A percentile compares a stretch with the other conserved stretches of the same genome.
These are phyloP conservation scores for Hypsizygus marmoreus DNA, from an alignment of 768 basidiomycete species.

Conservation along the genomic window DNA sequence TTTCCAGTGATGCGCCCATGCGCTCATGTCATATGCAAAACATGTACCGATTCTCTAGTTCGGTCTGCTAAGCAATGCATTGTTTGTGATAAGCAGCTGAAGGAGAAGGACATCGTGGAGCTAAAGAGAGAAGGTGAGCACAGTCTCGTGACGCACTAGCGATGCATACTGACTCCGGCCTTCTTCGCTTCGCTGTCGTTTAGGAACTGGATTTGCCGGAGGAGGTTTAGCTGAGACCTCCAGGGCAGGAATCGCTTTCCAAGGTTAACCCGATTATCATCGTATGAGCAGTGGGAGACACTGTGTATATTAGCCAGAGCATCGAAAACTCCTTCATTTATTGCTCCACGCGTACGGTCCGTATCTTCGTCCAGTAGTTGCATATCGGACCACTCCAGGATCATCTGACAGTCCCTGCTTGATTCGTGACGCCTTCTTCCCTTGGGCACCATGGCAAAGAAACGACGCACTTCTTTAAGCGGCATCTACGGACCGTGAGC, in stretches of 20 bases:
- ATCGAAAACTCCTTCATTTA: too few relatives aligned
- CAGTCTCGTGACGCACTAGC: too few relatives aligned
- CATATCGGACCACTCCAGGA: not conserved
- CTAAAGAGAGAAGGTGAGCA: conserved; percentile 83
- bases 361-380: too few relatives aligned
- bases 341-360: too few relatives aligned
- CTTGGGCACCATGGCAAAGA: not conserved
- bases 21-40: conserved; percentile 89
- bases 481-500: not conserved
- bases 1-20: conserved; percentile 78
- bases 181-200: not conserved
- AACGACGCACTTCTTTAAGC: not conserved
- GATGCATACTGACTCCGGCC: not conserved
- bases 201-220: conserved; percentile 92
- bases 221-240: conserved; percentile 93
- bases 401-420: not conserved
- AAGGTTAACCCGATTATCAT: conserved; percentile 51
- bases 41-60: conserved; percentile 87
- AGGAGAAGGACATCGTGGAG: conserved; percentile 76
- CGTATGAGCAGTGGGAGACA: not conserved
- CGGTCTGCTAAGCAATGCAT: conserved; percentile 80
- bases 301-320: not conserved
- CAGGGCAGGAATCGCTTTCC: conserved; percentile 80
- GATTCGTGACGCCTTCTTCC: not conserved
- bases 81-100: conserved; percentile 72